These are phyloP conservation scores for Stemphylium vesicarium DNA, from an alignment of 2,329 filamentous ascomycete species.

Conservation along the genomic window DNA sequence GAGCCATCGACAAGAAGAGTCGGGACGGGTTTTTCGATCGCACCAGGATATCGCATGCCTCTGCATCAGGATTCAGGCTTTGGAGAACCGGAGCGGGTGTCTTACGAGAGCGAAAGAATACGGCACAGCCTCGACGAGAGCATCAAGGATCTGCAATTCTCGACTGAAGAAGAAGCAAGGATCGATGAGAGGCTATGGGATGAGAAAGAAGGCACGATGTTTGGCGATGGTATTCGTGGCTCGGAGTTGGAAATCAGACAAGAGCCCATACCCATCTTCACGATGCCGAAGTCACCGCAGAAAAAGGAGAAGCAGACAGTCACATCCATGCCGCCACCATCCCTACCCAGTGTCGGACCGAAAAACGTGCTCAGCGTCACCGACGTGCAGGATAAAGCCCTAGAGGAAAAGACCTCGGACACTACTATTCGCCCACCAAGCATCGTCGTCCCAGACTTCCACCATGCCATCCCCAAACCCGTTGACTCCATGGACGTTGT, in stretches of 20 bases:
- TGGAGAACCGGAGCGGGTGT: constrained; percentile 24
- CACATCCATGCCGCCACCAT: constrained; percentile 3
- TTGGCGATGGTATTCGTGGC: constrained; percentile 28
- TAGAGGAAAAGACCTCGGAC: constrained; percentile 41
- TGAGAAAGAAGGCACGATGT: constrained; percentile 25
- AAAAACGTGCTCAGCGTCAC: constrained; percentile 17
- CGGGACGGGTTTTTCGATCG: constrained; percentile 27
- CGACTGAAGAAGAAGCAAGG: constrained; percentile 24
- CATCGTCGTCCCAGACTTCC: constrained; percentile 31
- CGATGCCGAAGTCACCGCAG: constrained; percentile 1
- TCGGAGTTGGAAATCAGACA: constrained; percentile 20
- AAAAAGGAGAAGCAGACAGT: constrained; percentile 4
- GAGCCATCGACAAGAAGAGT: constrained; percentile 18
- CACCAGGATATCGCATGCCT: constrained; percentile 35
- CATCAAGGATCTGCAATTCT: constrained; percentile 21
- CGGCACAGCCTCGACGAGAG: constrained; percentile 34
- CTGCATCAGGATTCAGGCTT: constrained; percentile 48
- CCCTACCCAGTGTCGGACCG: constrained; percentile 11
- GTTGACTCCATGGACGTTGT: constrained; percentile 13
- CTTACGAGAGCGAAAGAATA: constrained; percentile 35
- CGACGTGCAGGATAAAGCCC: constrained; percentile 25
- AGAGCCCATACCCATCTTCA: constrained; percentile 8
- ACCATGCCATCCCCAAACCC: constrained; percentile 25
- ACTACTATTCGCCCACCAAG: constrained; percentile 41
- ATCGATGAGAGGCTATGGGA: constrained; percentile 37